Evolutionary conservation across 2,329 filamentous ascomycete genomes (phyloP).

Genomic region (Fusarium newnesense): DNA sequence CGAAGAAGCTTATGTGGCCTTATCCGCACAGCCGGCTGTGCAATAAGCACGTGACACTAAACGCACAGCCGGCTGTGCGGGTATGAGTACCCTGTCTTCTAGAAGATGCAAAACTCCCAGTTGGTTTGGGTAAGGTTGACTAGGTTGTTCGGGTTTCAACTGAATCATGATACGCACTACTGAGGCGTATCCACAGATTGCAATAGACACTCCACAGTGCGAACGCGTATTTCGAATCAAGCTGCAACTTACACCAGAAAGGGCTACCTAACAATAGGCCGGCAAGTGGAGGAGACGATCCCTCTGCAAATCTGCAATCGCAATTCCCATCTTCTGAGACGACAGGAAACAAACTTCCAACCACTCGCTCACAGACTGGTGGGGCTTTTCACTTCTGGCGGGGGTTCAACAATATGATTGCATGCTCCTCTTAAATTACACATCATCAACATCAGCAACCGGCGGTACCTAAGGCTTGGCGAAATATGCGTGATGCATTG

Average conservation of each 20-base stretch:
- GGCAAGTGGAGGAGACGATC: conserved; percentile 14
- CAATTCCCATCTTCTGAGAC: conserved; percentile 18
- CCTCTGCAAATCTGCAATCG: background rate
- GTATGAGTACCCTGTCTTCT: conserved; percentile 20
- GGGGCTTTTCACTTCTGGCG: conserved; percentile 4
- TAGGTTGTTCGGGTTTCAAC: conserved; percentile 16
- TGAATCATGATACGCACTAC: conserved; percentile 33
- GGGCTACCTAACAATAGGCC: background rate
- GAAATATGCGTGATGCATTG: conserved; percentile 1
- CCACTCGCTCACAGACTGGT: background rate
- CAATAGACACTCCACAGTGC: conserved; percentile 31
- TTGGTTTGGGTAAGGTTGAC: background rate
- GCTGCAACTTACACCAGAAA: conserved; percentile 2
- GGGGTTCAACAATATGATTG: conserved; percentile 32
- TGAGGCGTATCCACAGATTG: conserved; percentile 23
- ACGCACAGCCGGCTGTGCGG: too few species aligned
- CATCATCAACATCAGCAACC: conserved; percentile 6
- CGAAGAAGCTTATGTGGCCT: too few species aligned
- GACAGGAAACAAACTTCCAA: conserved; percentile 14
- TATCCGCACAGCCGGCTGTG: too few species aligned
- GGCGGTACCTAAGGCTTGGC: conserved; percentile 19
- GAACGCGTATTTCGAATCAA: conserved; percentile 16
- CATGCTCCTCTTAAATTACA: conserved; percentile 11
- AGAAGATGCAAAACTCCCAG: conserved; percentile 6
- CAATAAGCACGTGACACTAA: too few species aligned